Percentiles rank a stretch among this genome's conserved stretches.
phyloP scores from a whole-genome alignment of 2,329 filamentous ascomycete genomes.

The Ophiostoma perfectum region DNA sequence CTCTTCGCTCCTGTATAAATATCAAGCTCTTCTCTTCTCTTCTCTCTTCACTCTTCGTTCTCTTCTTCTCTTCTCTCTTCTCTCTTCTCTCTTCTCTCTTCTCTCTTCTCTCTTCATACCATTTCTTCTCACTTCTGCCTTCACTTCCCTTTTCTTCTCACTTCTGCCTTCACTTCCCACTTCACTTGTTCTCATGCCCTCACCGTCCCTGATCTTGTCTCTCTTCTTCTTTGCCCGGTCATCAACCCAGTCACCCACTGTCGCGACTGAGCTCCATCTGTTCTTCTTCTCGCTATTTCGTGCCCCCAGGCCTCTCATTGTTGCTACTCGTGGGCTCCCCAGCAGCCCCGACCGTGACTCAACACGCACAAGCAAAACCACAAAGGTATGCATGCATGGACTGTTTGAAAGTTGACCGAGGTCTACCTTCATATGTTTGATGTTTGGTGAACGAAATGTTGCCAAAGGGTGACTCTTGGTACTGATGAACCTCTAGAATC shows the following conservation, averaged over 20 bases:
- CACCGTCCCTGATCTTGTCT: too few species aligned
- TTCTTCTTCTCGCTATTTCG: not conserved
- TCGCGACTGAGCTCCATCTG: too few species aligned
- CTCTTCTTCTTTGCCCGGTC: too few species aligned
- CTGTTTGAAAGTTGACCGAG: not conserved
- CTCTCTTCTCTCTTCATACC: not conserved
- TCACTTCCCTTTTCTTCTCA: not conserved
- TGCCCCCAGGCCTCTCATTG: not conserved
- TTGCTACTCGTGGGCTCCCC: conserved; percentile 1
- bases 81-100: not conserved
- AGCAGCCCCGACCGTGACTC: not conserved
- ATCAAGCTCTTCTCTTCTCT: not conserved
- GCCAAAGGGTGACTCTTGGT: conserved; percentile 11
- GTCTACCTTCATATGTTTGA: conserved; percentile 10
- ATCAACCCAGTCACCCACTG: too few species aligned
- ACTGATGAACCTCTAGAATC: conserved; percentile 10
- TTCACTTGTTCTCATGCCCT: too few species aligned
- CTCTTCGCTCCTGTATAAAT: not conserved
- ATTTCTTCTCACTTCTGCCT: not conserved
- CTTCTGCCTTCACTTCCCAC: not conserved
- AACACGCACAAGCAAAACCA: not conserved
- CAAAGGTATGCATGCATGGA: not conserved
- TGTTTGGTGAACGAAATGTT: not conserved
- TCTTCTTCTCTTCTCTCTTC: not conserved
- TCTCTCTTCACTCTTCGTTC: not conserved